Base-by-base conservation (phyloP, 1,284 basidiomycete species). In the Sparassis latifolia region DNA sequence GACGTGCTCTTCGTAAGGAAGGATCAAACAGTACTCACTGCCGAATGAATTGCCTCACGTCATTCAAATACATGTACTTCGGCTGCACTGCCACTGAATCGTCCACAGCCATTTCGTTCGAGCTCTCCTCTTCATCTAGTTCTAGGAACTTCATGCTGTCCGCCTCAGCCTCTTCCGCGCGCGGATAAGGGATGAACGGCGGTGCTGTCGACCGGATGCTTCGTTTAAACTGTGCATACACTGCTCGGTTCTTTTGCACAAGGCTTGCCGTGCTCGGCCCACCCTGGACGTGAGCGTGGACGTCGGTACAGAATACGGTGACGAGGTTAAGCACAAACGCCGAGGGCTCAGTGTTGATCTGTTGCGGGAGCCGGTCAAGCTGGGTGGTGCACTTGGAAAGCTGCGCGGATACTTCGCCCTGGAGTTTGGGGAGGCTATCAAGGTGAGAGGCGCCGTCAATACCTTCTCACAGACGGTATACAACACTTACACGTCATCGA, bases 401-500 rank as follows among this genome's bases (percentile, higher is more conserved):
- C 27, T 63, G 60, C 69, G 62, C 9, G 51, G 55, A 20, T 68
- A 69, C 35, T 77, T 70, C 38, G 68, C 58, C 10, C 52, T 56
- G 44, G 51, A 71, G 20, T 75, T 61, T 27, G 54, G 62, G 38
- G 73, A 81, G 39, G 76, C 70, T 57, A 77, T 79, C n/a, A 4
- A 10, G 9, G 20, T 20, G 1, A 10, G 10, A 30, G 32, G 35
- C 45, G 20, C 28, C n/a, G 32, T 47, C 40, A 37, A 44, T 27
- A 7, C 4, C 20, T 9, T 9, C 9, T 9, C 4, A 33, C 7
- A 35, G 44, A 10, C 30, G 27, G 39, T 10, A 10, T 29, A 47
- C 12, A 30, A 6, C 5, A 51, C 79, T 41, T 58, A 84, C 84
- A 71, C 73, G 5, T 66, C 64, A 42, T 78, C 73, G 37, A 86